Evolutionary conservation across 352 stramenopile genomes (phyloP), one percentile per base, ranked within the genome.

Genomic region (Phytophthora idaei): DNA sequence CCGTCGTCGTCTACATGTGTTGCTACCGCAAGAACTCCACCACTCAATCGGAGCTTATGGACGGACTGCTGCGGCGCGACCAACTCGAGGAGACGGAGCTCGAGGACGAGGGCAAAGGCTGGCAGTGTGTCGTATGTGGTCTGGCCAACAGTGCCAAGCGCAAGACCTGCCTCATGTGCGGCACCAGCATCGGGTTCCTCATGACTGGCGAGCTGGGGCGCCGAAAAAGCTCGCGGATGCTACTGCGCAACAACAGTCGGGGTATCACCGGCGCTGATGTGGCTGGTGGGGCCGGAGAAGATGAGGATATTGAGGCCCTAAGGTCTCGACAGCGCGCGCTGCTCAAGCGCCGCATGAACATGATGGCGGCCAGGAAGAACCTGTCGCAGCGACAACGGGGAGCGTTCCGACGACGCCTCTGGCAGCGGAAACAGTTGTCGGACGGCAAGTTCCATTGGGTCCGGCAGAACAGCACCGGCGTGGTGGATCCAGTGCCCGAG

Each of bases 361-460:
- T 74, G 45, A 82, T 90, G 65, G 72, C 74, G 39, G 73, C 72
- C 21, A 73, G 77, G 48, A 87, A 90, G 64, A 83, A 77, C 56
- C 71, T 92, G 42, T 87, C 78, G 34, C 84, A 90, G 67, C 68
- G 82, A 49, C 84, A 92, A 57, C 82, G 84, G 14, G 84, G 84
- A 27, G 84, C 84, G 45, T 84, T 88, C 61, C 80, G 83, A 32
- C 76, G 84, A 14, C 75, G 79, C 6, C 67, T 92, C 9, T 92
- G 84, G 84, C 75, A 85, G 47, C 82, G 84, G 46, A 88, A 86
- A 55, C 71, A 79, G 45, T 59, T 79, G 27, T 21, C 59, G 4
- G 81, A 92, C 57, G 82, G 82, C 64, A 90, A 87, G 65, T 90
- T 91, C 69, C 80, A 85, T 63, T 92, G 84, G 84, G 71, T 88